Evolutionary conservation across 2,329 filamentous ascomycete species (phyloP).

Genomic region (Fusarium metavorans): DNA sequence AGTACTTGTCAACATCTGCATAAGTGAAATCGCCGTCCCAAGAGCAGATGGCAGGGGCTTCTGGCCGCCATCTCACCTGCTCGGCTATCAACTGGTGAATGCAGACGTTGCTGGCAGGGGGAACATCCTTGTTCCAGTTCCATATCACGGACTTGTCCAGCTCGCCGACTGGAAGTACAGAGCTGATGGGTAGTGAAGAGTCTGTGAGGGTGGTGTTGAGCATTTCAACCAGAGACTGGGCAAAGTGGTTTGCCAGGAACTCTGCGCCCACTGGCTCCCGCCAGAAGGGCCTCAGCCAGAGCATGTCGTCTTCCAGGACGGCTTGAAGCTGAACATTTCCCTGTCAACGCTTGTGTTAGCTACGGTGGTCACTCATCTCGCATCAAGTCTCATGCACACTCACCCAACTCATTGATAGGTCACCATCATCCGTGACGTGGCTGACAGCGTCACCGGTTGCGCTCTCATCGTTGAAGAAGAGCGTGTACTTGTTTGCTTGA

Average conservation of each 20-base stretch:
- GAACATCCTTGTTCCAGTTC: slow-evolving; percentile 42
- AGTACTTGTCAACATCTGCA: slow-evolving; percentile 36
- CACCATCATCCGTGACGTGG: slow-evolving; percentile 18
- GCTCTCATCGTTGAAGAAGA: slow-evolving; percentile 42
- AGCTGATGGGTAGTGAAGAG: slow-evolving; percentile 17
- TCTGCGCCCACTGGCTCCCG: slow-evolving; percentile 41
- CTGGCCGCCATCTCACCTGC: slow-evolving; percentile 37
- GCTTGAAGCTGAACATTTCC: slow-evolving; percentile 42
- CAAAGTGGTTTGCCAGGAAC: slow-evolving; percentile 41
- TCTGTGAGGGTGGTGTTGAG: slow-evolving; percentile 39
- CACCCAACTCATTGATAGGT: slow-evolving; percentile 37
- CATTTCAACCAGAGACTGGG: slow-evolving; percentile 36
- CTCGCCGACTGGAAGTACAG: slow-evolving; percentile 35
- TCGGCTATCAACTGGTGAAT: slow-evolving; percentile 43
- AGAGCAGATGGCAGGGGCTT: slow-evolving; percentile 44
- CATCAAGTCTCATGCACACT: not conserved
- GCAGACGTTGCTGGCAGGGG: slow-evolving; percentile 25
- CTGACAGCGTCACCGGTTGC: slow-evolving; percentile 24
- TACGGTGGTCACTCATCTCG: not conserved
- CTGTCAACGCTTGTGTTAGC: slow-evolving; percentile 22
- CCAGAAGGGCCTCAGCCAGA: slow-evolving; percentile 39
- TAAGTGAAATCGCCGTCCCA: slow-evolving; percentile 50
- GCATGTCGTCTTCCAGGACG: slow-evolving; percentile 24
- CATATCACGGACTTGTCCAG: slow-evolving; percentile 40
- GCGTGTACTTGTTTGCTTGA: slow-evolving; percentile 9